phyloP scores from a whole-genome alignment of 2,329 filamentous ascomycete genomes.

The Claviceps sp. region DNA sequence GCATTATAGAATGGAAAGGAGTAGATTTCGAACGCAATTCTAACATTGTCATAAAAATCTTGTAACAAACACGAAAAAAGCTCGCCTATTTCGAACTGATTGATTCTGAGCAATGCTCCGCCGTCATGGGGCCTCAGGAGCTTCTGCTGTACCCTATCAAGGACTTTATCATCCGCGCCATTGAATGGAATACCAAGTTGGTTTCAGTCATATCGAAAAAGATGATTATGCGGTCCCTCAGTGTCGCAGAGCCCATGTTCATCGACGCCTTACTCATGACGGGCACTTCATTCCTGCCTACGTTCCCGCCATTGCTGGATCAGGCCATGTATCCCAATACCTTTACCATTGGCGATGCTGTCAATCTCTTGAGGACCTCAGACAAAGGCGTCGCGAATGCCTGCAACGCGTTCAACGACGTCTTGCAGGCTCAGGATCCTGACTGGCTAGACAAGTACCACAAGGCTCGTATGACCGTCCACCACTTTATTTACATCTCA shows the following conservation, averaged over 20 bases:
- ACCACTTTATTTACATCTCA: slow-evolving; percentile 75
- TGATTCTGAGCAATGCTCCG: slow-evolving; percentile 55
- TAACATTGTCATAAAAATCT: background rate
- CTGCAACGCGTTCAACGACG: slow-evolving; percentile 68
- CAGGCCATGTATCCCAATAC: slow-evolving; percentile 39
- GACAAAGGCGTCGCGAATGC: slow-evolving; percentile 58
- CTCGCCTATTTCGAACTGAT: slow-evolving; percentile 65
- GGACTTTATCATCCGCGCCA: slow-evolving; percentile 52
- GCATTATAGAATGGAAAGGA: background rate
- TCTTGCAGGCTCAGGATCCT: slow-evolving; percentile 55
- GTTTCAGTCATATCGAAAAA: slow-evolving; percentile 54
- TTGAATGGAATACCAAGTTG: slow-evolving; percentile 55
- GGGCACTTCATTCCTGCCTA: slow-evolving; percentile 66
- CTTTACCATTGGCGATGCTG: slow-evolving; percentile 57
- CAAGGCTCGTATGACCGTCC: slow-evolving; percentile 71
- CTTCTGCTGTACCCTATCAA: slow-evolving; percentile 75
- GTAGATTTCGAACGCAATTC: background rate
- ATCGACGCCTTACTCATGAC: slow-evolving; percentile 73
- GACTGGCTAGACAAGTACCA: slow-evolving; percentile 79
- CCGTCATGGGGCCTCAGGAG: slow-evolving; percentile 74
- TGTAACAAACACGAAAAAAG: slow-evolving; percentile 13
- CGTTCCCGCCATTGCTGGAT: slow-evolving; percentile 65
- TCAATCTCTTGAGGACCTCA: slow-evolving; percentile 59
- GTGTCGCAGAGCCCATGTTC: slow-evolving; percentile 57
- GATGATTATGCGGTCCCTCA: slow-evolving; percentile 54